A percentile compares a stretch with the other conserved stretches of the same genome.
Evolutionary conservation across 257 asterid species (phyloP).

Genomic region (Buddleja alternifolia): DNA sequence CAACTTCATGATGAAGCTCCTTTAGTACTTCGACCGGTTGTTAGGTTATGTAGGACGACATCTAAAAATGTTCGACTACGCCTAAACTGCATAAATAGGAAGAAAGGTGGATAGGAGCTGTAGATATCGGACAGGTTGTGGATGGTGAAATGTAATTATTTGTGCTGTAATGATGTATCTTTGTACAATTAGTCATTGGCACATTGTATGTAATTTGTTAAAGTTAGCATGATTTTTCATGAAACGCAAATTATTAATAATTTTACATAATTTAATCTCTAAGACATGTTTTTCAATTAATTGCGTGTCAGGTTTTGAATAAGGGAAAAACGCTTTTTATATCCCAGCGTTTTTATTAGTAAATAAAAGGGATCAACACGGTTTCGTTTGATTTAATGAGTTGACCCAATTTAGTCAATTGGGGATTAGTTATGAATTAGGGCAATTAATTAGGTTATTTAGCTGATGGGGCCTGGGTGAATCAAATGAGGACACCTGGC

Average conservation of each 20-base stretch:
- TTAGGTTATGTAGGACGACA: not conserved
- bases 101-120: constrained; percentile 4
- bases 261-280: not conserved
- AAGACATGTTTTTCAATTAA: too few species aligned
- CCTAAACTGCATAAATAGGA: not conserved
- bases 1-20: constrained; percentile 89
- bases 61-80: constrained; percentile 5
- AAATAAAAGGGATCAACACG: too few species aligned
- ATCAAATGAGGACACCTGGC: too few species aligned
- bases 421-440: too few species aligned
- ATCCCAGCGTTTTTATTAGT: too few species aligned
- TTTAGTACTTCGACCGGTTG: constrained; percentile 29
- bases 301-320: too few species aligned
- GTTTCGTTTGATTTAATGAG: too few species aligned
- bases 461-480: too few species aligned
- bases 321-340: too few species aligned
- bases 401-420: too few species aligned
- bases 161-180: constrained; percentile 26
- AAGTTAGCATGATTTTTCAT: not conserved
- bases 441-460: too few species aligned
- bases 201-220: not conserved
- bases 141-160: constrained; percentile 22
- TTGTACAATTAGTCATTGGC: constrained; percentile 3
- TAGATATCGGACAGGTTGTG: constrained; percentile 11
- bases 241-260: not conserved